Base-by-base conservation (phyloP, 805 yeast species). In the Pichia phayaonensis region DNA sequence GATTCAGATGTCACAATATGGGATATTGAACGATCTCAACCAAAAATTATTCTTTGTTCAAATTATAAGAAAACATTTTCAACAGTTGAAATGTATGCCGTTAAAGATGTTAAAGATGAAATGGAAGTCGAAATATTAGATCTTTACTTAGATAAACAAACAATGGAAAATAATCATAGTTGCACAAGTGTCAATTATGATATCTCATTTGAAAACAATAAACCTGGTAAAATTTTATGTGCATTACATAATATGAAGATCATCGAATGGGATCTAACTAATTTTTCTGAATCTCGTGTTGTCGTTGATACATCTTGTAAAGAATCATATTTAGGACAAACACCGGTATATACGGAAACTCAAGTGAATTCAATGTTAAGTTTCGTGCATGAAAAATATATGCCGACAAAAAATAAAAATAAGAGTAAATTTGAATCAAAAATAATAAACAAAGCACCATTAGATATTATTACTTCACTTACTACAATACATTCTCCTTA, bases 21-120 rank as follows among this genome's bases (percentile, higher is more conserved):
- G 94, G 92, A 87, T 59, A 72, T 86, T 13, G 81, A 87, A 10
- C 72, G 75, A 23, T 69, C 79, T 20, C 79, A 76, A 44, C 85
- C 95, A 46, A 48, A 71, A 23, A 59, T 57, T 47, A 60, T 63
- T 3, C 48, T 59, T 8, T 57, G 63, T 40, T 57, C 66, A 1
- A 58, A 64, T 1, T 50, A 56, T 12, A 64, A 56, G 11, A n/a
- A 45, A 5, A 15, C 27, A 8, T 53, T 55, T 8, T 55, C 63
- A 4, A 56, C 64, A 2, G 47, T 63, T 26, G 66, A 61, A 42
- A 47, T 55, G 7, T 66, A 64, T 47, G 49, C 54, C 31, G 61
- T 61, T 15, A 48, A 52, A 20, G 68, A 62, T 23, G 44, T 61
- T 12, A 53, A 50, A 36, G 56, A 53, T 42, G 61, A 58, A 6